Percentiles rank a stretch among this genome's conserved stretches.
Evolutionary conservation across 148 eudicot species (phyloP).

Genomic region (Arctostaphylos glauca): DNA sequence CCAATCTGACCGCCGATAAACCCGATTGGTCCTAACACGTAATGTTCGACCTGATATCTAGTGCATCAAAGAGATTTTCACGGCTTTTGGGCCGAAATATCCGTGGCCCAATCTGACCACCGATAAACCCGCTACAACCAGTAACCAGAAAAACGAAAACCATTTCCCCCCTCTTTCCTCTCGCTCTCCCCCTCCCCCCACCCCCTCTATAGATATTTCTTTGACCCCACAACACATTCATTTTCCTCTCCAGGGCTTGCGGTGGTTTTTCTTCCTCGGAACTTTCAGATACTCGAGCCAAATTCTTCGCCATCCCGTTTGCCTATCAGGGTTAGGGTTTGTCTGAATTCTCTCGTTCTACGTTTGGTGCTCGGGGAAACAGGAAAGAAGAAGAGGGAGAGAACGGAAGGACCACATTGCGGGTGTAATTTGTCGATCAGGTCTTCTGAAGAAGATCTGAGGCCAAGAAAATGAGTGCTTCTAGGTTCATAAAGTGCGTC

Average conservation of each 20-base stretch:
- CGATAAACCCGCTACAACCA: too few species aligned
- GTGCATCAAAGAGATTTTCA: too few species aligned
- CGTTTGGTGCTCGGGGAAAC: constrained; percentile 13
- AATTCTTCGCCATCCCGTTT: neutral
- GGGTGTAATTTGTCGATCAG: constrained; percentile 18
- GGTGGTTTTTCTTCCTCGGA: constrained; percentile 19
- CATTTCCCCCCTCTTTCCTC: neutral
- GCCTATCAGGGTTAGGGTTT: constrained; percentile 27
- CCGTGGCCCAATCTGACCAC: too few species aligned
- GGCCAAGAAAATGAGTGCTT: constrained; percentile 65
- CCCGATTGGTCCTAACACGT: too few species aligned
- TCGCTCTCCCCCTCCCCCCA: constrained; percentile 6
- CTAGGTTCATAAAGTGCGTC: constrained; percentile 90
- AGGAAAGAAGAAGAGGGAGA: constrained; percentile 9
- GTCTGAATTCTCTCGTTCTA: neutral
- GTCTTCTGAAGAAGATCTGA: constrained; percentile 55
- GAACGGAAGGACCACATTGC: neutral
- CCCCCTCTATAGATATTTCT: constrained; percentile 37
- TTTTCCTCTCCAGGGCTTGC: constrained; percentile 26
- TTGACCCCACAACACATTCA: neutral
- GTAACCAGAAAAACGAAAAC: neutral
- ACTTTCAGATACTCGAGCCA: neutral
- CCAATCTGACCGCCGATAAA: too few species aligned
- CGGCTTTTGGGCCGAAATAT: too few species aligned
- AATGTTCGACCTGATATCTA: too few species aligned